These are phyloP conservation scores for Trametes cingulata DNA, from an alignment of 768 basidiomycete genomes.

Conservation along the genomic window DNA sequence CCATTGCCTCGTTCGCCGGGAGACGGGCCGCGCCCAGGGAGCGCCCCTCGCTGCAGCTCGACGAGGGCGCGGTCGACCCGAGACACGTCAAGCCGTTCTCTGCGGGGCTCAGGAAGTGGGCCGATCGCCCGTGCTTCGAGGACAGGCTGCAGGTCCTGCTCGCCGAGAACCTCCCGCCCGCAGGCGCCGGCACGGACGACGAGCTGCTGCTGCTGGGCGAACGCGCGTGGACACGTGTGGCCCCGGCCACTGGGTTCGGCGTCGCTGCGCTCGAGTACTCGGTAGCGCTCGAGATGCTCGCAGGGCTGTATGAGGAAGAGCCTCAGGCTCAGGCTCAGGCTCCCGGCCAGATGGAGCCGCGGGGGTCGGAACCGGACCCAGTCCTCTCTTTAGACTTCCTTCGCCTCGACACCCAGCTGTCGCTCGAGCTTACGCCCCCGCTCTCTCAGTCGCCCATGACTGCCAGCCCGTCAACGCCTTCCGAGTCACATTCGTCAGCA, in stretches of 20 bases:
- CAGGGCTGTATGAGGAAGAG: constrained; percentile 44
- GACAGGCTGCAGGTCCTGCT: constrained; percentile 63
- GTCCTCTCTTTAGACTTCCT: constrained; percentile 11
- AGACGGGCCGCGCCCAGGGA: constrained; percentile 20
- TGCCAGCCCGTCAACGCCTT: constrained; percentile 5
- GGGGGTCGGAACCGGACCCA: constrained; percentile 4
- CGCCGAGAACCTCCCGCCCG: constrained; percentile 27
- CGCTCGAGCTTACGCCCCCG: constrained; percentile 11
- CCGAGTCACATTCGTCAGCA: constrained; percentile 2
- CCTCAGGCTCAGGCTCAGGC: no score
- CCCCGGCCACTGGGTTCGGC: constrained; percentile 47
- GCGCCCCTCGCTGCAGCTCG: constrained; percentile 32
- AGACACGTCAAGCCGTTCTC: constrained; percentile 40
- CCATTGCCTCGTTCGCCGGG: constrained; percentile 46
- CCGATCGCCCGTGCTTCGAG: constrained; percentile 73
- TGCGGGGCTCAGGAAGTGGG: constrained; percentile 67
- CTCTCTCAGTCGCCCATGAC: constrained; percentile 14
- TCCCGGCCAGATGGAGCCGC: constrained; percentile 18
- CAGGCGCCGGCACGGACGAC: constrained; percentile 20
- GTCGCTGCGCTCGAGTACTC: constrained; percentile 77
- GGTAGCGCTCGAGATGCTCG: constrained; percentile 62
- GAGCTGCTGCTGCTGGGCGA: no score
- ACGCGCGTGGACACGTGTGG: constrained; percentile 41
- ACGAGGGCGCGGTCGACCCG: constrained; percentile 38
- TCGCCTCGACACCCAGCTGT: constrained; percentile 17